Conservation (phyloP, 1,284 basidiomycete species). For the Melampsora abietis-canadensis region DNA sequence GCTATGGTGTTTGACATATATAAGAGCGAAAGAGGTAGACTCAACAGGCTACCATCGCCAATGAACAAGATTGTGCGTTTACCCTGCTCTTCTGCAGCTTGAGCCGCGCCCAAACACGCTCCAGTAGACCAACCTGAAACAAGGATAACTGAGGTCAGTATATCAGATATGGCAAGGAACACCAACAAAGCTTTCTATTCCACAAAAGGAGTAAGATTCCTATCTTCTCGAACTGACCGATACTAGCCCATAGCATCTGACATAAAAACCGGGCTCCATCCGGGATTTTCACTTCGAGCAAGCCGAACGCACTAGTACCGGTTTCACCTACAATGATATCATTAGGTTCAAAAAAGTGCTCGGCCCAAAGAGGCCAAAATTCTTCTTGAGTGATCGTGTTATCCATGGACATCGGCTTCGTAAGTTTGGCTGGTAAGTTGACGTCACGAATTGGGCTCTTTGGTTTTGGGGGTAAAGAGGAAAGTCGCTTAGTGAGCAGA, state of each 20-base stretch:
- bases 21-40: background rate
- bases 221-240: background rate
- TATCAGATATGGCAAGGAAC: no score
- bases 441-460: slow-evolving; percentile 45
- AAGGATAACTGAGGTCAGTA: no score
- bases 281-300: slow-evolving; percentile 46
- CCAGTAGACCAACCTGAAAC: slow-evolving; percentile 75
- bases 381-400: slow-evolving; percentile 50
- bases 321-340: slow-evolving; percentile 81
- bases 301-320: slow-evolving; percentile 54
- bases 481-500: slow-evolving; percentile 46
- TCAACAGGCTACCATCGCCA: slow-evolving; percentile 63
- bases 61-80: slow-evolving; percentile 75
- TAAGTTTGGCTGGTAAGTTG: slow-evolving; percentile 40
- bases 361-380: slow-evolving; percentile 76
- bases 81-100: slow-evolving; percentile 67
- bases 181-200: no score
- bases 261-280: slow-evolving; percentile 51
- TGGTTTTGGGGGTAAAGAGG: slow-evolving; percentile 8
- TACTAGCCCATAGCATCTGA: slow-evolving; percentile 73
- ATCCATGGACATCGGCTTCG: slow-evolving; percentile 33
- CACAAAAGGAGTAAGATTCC: no score
- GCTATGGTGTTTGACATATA: background rate
- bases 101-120: slow-evolving; percentile 64
- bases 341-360: slow-evolving; percentile 66